Base-by-base conservation (phyloP, 2,329 filamentous ascomycete genomes). In the Myriosclerotinia curreyana region DNA sequence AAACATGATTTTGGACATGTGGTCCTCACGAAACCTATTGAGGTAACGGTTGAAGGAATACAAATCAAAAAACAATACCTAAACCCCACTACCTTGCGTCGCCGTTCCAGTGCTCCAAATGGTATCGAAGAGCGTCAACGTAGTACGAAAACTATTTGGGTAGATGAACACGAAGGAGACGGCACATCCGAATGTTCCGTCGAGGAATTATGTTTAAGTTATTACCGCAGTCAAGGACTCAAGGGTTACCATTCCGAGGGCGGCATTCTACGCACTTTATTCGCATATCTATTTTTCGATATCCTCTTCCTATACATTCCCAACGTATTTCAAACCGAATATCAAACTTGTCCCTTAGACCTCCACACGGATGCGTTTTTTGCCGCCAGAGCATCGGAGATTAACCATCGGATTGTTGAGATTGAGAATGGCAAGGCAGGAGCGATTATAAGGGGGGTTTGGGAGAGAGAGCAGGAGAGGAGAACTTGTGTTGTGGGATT, bases 261-360 rank as follows among this genome's bases (percentile, higher is more conserved):
- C 42, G 91, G 93, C 2, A 93, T 98, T 70, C 79, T 98, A 8
- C 87, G 92, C n/a, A 99, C 95, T 0, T 80, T 99, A 34, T 93
- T 93, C 76, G 89, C 87, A 17, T 94, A 95, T 73, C 84, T 99
- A 22, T 96, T 98, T 79, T 95, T 88, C 79, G 94, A 99, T 76
- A 85, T 98, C 31, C 80, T 99, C 8, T 98, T 98, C 77, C 81
- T 92, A 34, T 96, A 96, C 76, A 85, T 98, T 6, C 94, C 95
- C 34, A 96, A 98, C 71, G 94, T 99, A 63, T 99, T 99, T 76
- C 94, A 98, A 75, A 99, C 95, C 7, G 86, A 89, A 0, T 99
- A 91, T 74, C 95, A 99, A 76, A 96, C 92, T 0, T 96, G 92
- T 72, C 95, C 95, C 0, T 79, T 99, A 4, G 95, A 99, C 75